Percentiles rank a stretch among this genome's conserved stretches.
Evolutionary conservation across 179 eudicot species (phyloP).

Genomic region (Pouteria campechiana): DNA sequence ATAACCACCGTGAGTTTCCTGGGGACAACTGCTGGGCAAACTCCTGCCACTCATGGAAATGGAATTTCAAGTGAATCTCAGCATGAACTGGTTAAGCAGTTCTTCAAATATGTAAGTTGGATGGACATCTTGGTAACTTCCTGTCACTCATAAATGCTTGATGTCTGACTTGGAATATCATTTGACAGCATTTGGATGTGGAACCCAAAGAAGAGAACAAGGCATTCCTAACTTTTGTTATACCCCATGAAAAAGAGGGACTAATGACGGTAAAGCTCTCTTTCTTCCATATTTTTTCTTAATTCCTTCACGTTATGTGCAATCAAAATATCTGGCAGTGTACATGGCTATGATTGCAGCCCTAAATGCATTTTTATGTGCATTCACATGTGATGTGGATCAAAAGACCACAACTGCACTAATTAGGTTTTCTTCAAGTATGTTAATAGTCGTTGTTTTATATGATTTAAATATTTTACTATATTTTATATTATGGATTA

Average conservation of each 20-base stretch:
- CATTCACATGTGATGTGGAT: no score
- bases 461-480: no score
- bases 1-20: conserved; percentile 70
- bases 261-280: conserved; percentile 42
- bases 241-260: conserved; percentile 74
- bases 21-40: conserved; percentile 26
- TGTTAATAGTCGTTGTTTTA: no score
- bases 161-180: conserved; percentile 5
- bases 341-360: no score
- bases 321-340: no score
- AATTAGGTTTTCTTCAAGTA: no score
- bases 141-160: not conserved
- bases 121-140: not conserved
- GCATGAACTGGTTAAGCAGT: conserved; percentile 56
- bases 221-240: conserved; percentile 65
- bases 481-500: no score
- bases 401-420: no score
- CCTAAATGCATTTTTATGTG: no score
- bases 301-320: no score
- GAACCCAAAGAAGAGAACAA: conserved; percentile 75
- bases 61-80: conserved; percentile 12
- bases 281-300: not conserved
- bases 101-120: conserved; percentile 56
- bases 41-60: conserved; percentile 27
- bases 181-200: conserved; percentile 59